phyloP scores from a whole-genome alignment of 2,329 filamentous ascomycete genomes.

The Colletotrichum plurivorum region DNA sequence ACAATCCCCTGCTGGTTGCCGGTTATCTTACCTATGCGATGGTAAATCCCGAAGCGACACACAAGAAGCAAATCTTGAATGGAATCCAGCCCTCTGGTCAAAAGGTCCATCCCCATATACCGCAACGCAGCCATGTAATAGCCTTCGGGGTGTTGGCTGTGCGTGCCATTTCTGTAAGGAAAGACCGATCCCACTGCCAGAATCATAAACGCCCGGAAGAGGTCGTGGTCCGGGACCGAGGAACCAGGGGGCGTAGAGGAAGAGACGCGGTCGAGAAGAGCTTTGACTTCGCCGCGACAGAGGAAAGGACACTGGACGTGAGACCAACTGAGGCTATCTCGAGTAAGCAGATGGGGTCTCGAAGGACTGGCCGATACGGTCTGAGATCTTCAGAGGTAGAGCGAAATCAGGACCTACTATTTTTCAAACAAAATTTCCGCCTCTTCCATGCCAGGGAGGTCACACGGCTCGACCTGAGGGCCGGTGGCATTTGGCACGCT shows the following conservation, averaged over 20 bases:
- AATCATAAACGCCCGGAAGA: slow-evolving; percentile 54
- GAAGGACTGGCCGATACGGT: too few species aligned
- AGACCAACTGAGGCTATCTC: slow-evolving; percentile 39
- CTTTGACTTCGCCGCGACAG: slow-evolving; percentile 44
- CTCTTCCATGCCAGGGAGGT: slow-evolving; percentile 30
- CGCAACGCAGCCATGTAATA: slow-evolving; percentile 55
- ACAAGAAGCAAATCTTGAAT: slow-evolving; percentile 58
- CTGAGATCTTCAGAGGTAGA: background rate
- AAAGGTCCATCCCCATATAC: slow-evolving; percentile 47
- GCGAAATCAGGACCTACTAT: slow-evolving; percentile 35
- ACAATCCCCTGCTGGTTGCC: background rate
- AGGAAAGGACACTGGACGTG: slow-evolving; percentile 47
- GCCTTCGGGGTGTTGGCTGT: slow-evolving; percentile 54
- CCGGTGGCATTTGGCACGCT: slow-evolving; percentile 25
- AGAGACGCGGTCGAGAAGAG: slow-evolving; percentile 43
- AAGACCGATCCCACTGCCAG: slow-evolving; percentile 54
- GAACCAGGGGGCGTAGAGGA: background rate
- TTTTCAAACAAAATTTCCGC: slow-evolving; percentile 38
- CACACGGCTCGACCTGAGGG: slow-evolving; percentile 14
- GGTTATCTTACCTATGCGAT: slow-evolving; percentile 52
- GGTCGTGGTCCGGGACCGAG: slow-evolving; percentile 44
- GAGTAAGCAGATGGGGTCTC: background rate
- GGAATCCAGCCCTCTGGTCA: slow-evolving; percentile 50
- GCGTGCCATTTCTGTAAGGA: slow-evolving; percentile 48
- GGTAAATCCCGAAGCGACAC: slow-evolving; percentile 58